Percentiles rank a stretch among this genome's conserved stretches.
Conservation (phyloP, 768 basidiomycete genomes). For the Phaeotremella fagi region DNA sequence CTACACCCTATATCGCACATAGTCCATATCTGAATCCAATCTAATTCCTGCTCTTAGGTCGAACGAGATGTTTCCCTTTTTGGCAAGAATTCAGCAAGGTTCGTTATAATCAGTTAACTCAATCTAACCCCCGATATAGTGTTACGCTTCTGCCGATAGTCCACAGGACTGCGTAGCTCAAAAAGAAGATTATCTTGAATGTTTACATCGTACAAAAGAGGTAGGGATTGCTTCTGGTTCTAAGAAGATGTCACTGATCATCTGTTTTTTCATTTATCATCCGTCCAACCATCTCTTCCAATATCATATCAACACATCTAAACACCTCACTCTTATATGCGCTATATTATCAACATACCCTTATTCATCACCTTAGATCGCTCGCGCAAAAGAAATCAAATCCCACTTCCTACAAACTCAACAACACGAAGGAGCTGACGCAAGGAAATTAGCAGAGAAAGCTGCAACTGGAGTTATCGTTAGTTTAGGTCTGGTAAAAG, state of each 20-base stretch:
- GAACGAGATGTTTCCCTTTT: conserved; percentile 78
- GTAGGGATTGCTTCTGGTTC: too few relatives aligned
- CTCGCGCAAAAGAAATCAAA: conserved; percentile 66
- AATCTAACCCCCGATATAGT: conserved; percentile 53
- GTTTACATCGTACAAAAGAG: conserved; percentile 83
- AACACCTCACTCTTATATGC: too few relatives aligned
- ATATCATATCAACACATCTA: too few relatives aligned
- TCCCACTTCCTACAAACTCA: conserved; percentile 64
- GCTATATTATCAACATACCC: neutral
- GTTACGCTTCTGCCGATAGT: conserved; percentile 73
- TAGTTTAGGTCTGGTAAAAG: conserved; percentile 68
- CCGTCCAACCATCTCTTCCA: too few relatives aligned
- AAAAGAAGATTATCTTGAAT: conserved; percentile 84
- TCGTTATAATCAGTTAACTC: conserved; percentile 1
- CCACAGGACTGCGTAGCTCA: conserved; percentile 67
- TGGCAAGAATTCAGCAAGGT: conserved; percentile 67
- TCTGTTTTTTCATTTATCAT: too few relatives aligned
- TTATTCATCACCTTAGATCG: conserved; percentile 51
- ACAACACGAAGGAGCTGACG: conserved; percentile 62
- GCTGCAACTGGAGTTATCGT: conserved; percentile 69
- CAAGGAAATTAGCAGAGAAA: conserved; percentile 66
- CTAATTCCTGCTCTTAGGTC: conserved; percentile 54
- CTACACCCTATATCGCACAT: too few relatives aligned
- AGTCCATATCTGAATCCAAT: neutral
- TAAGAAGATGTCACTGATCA: too few relatives aligned